phyloP scores from a whole-genome alignment of 202 grass and related monocot species.

The Dendrocalamus latiflorus region DNA sequence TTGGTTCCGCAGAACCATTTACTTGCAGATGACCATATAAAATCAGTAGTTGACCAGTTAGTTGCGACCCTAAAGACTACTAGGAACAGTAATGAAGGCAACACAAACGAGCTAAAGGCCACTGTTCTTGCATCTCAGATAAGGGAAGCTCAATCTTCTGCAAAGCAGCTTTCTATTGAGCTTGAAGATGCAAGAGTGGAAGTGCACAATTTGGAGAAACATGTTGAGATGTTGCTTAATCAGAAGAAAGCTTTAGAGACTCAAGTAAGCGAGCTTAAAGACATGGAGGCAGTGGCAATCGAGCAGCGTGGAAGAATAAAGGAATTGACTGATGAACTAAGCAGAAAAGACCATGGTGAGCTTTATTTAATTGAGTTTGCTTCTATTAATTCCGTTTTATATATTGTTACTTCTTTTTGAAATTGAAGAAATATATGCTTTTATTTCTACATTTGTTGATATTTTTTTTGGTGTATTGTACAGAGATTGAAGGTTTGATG shows the following conservation, averaged over 20 bases:
- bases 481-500: constrained; percentile 94
- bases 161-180: constrained; percentile 41
- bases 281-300: constrained; percentile 44
- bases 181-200: constrained; percentile 53
- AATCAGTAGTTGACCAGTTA: constrained; percentile 56
- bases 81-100: constrained; percentile 47
- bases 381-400: constrained; percentile 21
- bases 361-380: constrained; percentile 14
- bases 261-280: constrained; percentile 56
- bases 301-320: constrained; percentile 60
- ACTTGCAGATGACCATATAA: constrained; percentile 48
- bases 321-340: constrained; percentile 63
- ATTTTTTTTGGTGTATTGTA: constrained; percentile 22
- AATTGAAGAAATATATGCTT: constrained; percentile 10
- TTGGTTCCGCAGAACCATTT: constrained; percentile 14
- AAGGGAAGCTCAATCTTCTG: constrained; percentile 57
- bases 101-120: constrained; percentile 69
- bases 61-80: constrained; percentile 38
- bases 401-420: background rate
- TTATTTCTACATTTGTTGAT: constrained; percentile 26
- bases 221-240: constrained; percentile 55
- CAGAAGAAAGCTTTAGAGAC: constrained; percentile 55
- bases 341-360: constrained; percentile 85
- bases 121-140: constrained; percentile 66
- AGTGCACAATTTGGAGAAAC: constrained; percentile 60